Evolutionary conservation across 352 stramenopile species (phyloP).

Genomic region (Globisporangium paroecandrum): DNA sequence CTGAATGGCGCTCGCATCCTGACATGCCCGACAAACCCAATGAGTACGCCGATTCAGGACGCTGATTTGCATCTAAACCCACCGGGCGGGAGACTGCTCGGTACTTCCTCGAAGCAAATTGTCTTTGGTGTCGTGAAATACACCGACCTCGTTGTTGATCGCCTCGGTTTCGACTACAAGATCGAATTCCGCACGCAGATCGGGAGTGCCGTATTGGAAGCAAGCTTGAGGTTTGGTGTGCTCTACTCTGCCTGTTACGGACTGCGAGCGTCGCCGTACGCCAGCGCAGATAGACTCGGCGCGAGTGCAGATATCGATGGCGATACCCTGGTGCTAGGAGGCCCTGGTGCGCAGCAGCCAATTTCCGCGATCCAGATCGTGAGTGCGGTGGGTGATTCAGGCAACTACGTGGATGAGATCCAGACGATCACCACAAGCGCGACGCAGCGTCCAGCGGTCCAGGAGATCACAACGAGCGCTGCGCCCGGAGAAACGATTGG

Average conservation of each 20-base stretch:
- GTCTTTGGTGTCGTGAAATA: slow-evolving; percentile 60
- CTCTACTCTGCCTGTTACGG: slow-evolving; percentile 71
- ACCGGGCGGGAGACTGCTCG: slow-evolving; percentile 49
- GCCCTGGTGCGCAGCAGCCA: slow-evolving; percentile 47
- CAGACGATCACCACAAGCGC: slow-evolving; percentile 59
- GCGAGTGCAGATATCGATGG: slow-evolving; percentile 65
- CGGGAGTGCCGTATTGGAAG: slow-evolving; percentile 37
- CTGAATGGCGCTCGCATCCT: slow-evolving; percentile 70
- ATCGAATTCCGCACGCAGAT: slow-evolving; percentile 54
- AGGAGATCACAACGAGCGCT: slow-evolving; percentile 68
- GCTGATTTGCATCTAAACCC: slow-evolving; percentile 80
- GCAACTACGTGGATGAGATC: slow-evolving; percentile 64
- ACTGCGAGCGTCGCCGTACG: slow-evolving; percentile 55
- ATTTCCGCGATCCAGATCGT: slow-evolving; percentile 76
- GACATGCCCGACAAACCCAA: slow-evolving; percentile 45
- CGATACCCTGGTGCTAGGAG: slow-evolving; percentile 68
- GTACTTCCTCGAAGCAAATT: slow-evolving; percentile 38
- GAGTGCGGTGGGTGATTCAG: slow-evolving; percentile 42
- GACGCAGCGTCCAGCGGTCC: slow-evolving; percentile 52
- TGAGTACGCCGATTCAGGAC: slow-evolving; percentile 35
- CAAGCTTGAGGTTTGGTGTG: slow-evolving; percentile 55
- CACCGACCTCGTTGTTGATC: slow-evolving; percentile 71
- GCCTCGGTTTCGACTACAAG: slow-evolving; percentile 64
- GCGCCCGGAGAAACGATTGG: slow-evolving; percentile 60
- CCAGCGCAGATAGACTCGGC: slow-evolving; percentile 53